A percentile compares a stretch with the other conserved stretches of the same genome.
These are phyloP conservation scores for Wallacemonas collosoma DNA, from an alignment of 208 protist genomes.

Conservation along the genomic window DNA sequence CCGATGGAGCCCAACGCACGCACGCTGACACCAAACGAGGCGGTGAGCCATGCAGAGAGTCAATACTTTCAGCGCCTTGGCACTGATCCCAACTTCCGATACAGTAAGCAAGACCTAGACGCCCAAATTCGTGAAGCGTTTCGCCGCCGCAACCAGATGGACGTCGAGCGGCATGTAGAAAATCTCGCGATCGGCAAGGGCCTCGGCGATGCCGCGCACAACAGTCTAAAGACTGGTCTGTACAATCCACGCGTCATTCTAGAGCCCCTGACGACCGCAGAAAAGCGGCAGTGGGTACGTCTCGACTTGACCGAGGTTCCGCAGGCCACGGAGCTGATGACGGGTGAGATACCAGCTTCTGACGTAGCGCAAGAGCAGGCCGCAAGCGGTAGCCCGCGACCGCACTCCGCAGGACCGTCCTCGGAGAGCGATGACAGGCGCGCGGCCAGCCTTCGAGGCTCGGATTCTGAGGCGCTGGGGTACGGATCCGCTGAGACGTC, in stretches of 20 bases:
- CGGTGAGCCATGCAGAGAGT: neutral
- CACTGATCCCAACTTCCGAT: slow-evolving; percentile 17
- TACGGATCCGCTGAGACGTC: no score
- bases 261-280: slow-evolving; percentile 34
- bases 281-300: slow-evolving; percentile 35
- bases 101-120: slow-evolving; percentile 46
- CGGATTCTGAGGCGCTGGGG: no score
- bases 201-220: slow-evolving; percentile 53
- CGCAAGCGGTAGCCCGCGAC: no score
- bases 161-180: slow-evolving; percentile 50
- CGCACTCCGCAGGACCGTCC: no score
- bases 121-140: slow-evolving; percentile 63
- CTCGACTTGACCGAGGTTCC: slow-evolving; percentile 28
- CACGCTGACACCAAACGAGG: neutral
- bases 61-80: slow-evolving; percentile 12
- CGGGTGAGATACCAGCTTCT: neutral
- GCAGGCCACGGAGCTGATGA: neutral
- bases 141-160: slow-evolving; percentile 44
- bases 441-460: no score
- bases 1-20: neutral
- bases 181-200: slow-evolving; percentile 72
- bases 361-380: no score
- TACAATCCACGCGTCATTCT: slow-evolving; percentile 72
- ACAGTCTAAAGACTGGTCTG: slow-evolving; percentile 46
- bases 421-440: no score